A percentile compares a stretch with the other conserved stretches of the same genome.
These are phyloP conservation scores for Porcisia deanei DNA, from an alignment of 208 protist species.

Conservation along the genomic window DNA sequence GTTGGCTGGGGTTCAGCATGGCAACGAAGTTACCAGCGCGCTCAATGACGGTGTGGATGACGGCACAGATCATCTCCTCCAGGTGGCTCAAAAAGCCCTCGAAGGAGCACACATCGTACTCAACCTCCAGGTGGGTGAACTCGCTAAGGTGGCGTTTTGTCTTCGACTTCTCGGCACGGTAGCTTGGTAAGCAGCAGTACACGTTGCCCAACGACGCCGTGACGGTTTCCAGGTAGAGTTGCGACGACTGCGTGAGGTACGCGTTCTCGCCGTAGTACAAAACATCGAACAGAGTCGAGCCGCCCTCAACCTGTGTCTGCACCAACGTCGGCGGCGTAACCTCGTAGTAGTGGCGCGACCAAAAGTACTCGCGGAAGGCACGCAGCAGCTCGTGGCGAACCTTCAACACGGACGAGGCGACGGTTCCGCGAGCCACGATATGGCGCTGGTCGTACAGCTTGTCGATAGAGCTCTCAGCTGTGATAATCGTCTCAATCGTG, in stretches of 20 bases:
- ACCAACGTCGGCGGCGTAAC: slow-evolving; percentile 98
- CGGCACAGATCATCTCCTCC: slow-evolving; percentile 95
- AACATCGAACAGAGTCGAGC: slow-evolving; percentile 98
- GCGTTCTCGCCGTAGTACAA: slow-evolving; percentile 98
- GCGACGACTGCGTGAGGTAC: slow-evolving; percentile 98
- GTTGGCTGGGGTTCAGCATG: slow-evolving; percentile 91
- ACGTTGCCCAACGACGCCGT: slow-evolving; percentile 95
- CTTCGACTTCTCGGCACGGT: slow-evolving; percentile 98
- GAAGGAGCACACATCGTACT: slow-evolving; percentile 97
- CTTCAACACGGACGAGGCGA: slow-evolving; percentile 88
- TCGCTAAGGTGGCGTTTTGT: slow-evolving; percentile 98
- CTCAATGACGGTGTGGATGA: slow-evolving; percentile 84
- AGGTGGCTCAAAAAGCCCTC: slow-evolving; percentile 94
- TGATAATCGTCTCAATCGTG: slow-evolving; percentile 89
- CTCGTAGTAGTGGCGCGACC: slow-evolving; percentile 89
- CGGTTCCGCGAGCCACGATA: slow-evolving; percentile 93
- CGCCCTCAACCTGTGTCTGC: slow-evolving; percentile 98
- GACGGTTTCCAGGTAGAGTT: slow-evolving; percentile 98
- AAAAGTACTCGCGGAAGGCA: slow-evolving; percentile 97
- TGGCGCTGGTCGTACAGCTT: slow-evolving; percentile 96
- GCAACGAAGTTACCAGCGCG: slow-evolving; percentile 77
- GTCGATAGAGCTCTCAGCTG: slow-evolving; percentile 91
- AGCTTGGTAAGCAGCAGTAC: slow-evolving; percentile 96
- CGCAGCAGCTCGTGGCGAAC: slow-evolving; percentile 90
- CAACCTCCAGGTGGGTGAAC: slow-evolving; percentile 98